Evolutionary conservation across 495 filamentous ascomycete genomes (phyloP).

Genomic region (Aspergillus egyptiacus): DNA sequence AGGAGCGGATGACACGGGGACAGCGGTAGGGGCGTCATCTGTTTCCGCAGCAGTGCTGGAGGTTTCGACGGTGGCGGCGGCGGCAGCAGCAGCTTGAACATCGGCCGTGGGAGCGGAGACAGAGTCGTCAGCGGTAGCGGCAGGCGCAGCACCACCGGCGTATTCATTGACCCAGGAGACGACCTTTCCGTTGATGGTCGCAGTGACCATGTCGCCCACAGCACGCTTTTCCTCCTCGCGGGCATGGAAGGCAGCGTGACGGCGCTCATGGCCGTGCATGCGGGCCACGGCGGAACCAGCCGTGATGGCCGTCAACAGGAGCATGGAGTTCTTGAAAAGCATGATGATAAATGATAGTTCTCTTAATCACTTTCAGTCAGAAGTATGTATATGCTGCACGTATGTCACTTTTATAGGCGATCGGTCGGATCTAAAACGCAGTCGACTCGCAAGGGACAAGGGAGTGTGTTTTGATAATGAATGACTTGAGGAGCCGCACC

Average conservation of each 20-base stretch:
- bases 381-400: not conserved
- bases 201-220: constrained; percentile 46
- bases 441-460: constrained; percentile 10
- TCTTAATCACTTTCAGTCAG: constrained; percentile 3
- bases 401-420: constrained; percentile 8
- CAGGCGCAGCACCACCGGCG: constrained; percentile 29
- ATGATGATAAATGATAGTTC: constrained; percentile 22
- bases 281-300: constrained; percentile 39
- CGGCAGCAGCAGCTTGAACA: constrained; percentile 7
- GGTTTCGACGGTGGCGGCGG: constrained; percentile 11
- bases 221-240: constrained; percentile 37
- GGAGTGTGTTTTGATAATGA: constrained; percentile 22
- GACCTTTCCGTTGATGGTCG: constrained; percentile 56
- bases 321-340: constrained; percentile 39
- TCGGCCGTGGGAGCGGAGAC: constrained; percentile 11
- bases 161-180: constrained; percentile 62
- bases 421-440: not conserved
- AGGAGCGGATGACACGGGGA: constrained; percentile 18
- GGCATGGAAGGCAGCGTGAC: constrained; percentile 32
- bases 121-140: constrained; percentile 15
- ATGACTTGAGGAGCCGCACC: constrained; percentile 26
- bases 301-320: constrained; percentile 37
- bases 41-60: constrained; percentile 16
- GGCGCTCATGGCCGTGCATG: constrained; percentile 43
- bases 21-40: constrained; percentile 13